Base-by-base conservation (phyloP, 495 filamentous ascomycete genomes). In the Daldinia decipiens region DNA sequence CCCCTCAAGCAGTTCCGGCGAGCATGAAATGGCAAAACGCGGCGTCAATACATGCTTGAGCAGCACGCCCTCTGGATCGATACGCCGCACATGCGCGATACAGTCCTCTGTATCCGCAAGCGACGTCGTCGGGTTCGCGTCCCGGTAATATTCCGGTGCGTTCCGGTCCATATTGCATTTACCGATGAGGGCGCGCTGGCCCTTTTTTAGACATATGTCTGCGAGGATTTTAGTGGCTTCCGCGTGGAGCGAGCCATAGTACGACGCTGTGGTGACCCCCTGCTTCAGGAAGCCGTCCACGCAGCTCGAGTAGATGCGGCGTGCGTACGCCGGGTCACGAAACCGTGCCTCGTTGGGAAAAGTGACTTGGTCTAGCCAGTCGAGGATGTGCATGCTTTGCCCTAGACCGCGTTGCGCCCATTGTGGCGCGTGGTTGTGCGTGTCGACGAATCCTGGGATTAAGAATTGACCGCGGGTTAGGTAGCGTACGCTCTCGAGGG, bases 161-260 rank as follows among this genome's bases (percentile, higher is more conserved):
- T 88, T 83, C 1, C 88, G 84, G 65, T 88, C 84, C 85, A 89
- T 90, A 68, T 88, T 89, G 68, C 85, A 88, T 66, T 90, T 91
- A 1, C 90, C 90, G 4, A 92, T 83, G 2, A 90, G 79, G 0
- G 89, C 89, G 15, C 90, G 81, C 76, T 91, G 90, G 1, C 88
- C 87, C 55, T 82, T 81, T 13, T 77, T 75, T 1, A 83, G 67
- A 61, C 89, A 91, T 4, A 85, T 79, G 24, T 88, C 82, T 0
- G 88, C 88, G 8, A 92, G 83, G 43, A 89, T 84, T 21, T 83
- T 82, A 3, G 87, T 87, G 4, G 87, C 88, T 8, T 82, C 79
- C 2, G 80, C 81, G 68, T 92, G 88, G 1, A 85, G 77, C 1
- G 87, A 89, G 9, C 82, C 87, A 68, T 90, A 91, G 75, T 91